Conservation (phyloP, 2,329 filamentous ascomycete species). For the Xylariaceae sp. region DNA sequence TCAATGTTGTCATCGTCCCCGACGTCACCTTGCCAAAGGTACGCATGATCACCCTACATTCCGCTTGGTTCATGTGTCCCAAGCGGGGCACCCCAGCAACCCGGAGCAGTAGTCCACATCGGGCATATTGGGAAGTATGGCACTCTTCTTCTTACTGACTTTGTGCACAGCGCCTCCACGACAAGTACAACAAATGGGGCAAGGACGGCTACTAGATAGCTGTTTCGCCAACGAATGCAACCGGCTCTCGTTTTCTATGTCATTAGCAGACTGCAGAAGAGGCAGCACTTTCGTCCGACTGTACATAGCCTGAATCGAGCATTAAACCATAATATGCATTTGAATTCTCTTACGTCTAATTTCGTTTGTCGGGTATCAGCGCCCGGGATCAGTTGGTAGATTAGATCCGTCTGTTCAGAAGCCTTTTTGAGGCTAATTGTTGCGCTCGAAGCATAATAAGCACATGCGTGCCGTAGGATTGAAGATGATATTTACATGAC, state of each 20-base stretch:
- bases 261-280: constrained; percentile 14
- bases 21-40: constrained; percentile 92
- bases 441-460: no score
- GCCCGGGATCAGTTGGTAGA: no score
- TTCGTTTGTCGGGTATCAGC: no score
- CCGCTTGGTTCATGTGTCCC: no score
- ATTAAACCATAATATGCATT: constrained; percentile 1
- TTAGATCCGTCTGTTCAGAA: no score
- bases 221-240: constrained; percentile 1
- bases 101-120: background rate
- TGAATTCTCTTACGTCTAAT: background rate
- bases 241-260: constrained; percentile 16
- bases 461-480: background rate
- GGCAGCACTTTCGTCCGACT: constrained; percentile 19
- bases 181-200: constrained; percentile 99
- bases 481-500: background rate
- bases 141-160: constrained; percentile 15
- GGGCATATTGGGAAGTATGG: constrained; percentile 7
- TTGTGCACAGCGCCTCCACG: constrained; percentile 75
- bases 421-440: no score
- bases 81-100: constrained; percentile 3
- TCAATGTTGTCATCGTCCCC: constrained; percentile 93
- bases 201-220: constrained; percentile 80
- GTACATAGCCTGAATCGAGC: constrained; percentile 29
- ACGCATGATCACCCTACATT: no score